A percentile compares a stretch with the other conserved stretches of the same genome.
phyloP scores from a whole-genome alignment of 768 basidiomycete genomes.

The Hypholoma sublateritium region DNA sequence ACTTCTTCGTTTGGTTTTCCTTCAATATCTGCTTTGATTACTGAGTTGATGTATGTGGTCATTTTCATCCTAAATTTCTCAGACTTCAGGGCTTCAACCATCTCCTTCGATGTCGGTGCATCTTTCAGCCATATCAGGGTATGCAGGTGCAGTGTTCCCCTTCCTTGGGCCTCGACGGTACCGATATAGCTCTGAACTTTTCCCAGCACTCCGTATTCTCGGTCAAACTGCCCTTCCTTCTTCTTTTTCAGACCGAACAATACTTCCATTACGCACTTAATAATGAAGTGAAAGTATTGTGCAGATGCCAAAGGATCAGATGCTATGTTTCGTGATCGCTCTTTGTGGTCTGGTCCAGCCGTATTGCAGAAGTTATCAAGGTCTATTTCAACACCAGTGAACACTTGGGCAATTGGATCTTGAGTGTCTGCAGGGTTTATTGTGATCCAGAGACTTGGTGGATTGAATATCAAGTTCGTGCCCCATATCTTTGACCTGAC shows the following conservation, averaged over 20 bases:
- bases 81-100: constrained; percentile 18
- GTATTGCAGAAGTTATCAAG: constrained; percentile 33
- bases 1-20: constrained; percentile 15
- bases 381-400: constrained; percentile 42
- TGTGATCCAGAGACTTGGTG: constrained; percentile 42
- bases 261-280: constrained; percentile 26
- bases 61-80: constrained; percentile 28
- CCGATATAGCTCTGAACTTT: constrained; percentile 33
- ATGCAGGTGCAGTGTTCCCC: constrained; percentile 41
- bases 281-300: constrained; percentile 15
- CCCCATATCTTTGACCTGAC: constrained; percentile 36
- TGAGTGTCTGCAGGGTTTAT: constrained; percentile 40
- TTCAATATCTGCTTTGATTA: constrained; percentile 30
- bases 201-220: constrained; percentile 33
- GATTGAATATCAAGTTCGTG: constrained; percentile 24
- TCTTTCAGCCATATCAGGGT: constrained; percentile 36
- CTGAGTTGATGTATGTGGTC: constrained; percentile 25
- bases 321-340: constrained; percentile 8
- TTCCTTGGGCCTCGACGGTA: constrained; percentile 39
- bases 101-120: constrained; percentile 22
- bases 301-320: constrained; percentile 8
- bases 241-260: constrained; percentile 31
- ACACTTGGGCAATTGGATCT: constrained; percentile 44
- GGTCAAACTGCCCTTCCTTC: background rate
- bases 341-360: background rate